Evolutionary conservation across 2,329 filamentous ascomycete genomes (phyloP).

Genomic region (Ciborinia camelliae): DNA sequence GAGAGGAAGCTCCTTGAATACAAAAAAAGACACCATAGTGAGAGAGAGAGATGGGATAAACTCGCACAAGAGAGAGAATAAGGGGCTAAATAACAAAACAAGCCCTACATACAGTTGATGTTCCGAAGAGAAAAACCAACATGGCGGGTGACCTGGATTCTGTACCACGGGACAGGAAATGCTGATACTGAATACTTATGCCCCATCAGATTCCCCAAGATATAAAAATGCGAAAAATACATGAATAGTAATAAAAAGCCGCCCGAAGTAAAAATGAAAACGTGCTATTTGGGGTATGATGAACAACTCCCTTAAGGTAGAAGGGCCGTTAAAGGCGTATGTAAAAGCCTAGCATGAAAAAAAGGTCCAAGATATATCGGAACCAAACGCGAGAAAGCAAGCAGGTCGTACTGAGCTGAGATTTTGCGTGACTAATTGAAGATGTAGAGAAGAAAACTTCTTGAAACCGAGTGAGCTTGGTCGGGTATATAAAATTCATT

Average conservation of each 20-base stretch:
- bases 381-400: slow-evolving; percentile 3
- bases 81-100: slow-evolving; percentile 2
- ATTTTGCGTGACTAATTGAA: slow-evolving; percentile 18
- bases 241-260: background rate
- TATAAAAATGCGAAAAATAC: background rate
- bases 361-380: background rate
- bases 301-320: background rate
- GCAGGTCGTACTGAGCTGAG: background rate
- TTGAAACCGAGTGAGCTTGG: background rate
- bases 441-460: slow-evolving; percentile 3
- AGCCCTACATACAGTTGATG: background rate
- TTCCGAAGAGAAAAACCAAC: background rate
- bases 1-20: background rate
- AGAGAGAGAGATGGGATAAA: slow-evolving; percentile 11
- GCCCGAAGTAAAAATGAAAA: slow-evolving; percentile 6
- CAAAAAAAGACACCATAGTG: slow-evolving; percentile 17
- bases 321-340: background rate
- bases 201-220: background rate
- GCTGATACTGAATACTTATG: background rate
- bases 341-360: background rate
- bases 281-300: slow-evolving; percentile 12
- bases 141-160: background rate
- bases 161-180: background rate
- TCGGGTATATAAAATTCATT: slow-evolving; percentile 18
- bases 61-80: slow-evolving; percentile 17